phyloP scores from a whole-genome alignment of 2,329 filamentous ascomycete species.

The Pestalotiopsis fici region DNA sequence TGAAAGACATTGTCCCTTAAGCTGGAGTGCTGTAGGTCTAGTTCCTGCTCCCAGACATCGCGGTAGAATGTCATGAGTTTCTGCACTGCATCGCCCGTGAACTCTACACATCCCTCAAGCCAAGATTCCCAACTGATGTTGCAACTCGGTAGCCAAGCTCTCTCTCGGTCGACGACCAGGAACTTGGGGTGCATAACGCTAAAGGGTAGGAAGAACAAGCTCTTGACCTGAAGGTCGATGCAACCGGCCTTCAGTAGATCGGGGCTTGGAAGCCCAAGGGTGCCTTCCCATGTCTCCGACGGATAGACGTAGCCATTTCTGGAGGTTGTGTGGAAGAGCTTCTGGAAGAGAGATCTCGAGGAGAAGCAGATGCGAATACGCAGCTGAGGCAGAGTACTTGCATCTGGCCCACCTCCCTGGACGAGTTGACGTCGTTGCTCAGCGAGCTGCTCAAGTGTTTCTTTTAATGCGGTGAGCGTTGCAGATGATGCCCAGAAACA shows the following conservation, averaged over 20 bases:
- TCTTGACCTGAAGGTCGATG: conserved; percentile 72
- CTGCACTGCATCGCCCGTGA: conserved; percentile 62
- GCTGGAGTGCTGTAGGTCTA: conserved; percentile 8
- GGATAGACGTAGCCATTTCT: conserved; percentile 63
- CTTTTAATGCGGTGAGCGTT: conserved; percentile 57
- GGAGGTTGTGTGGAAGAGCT: conserved; percentile 71
- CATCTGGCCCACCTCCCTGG: conserved; percentile 19
- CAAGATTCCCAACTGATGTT: conserved; percentile 89
- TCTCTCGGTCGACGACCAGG: conserved; percentile 68
- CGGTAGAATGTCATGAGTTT: conserved; percentile 69
- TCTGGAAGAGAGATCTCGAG: conserved; percentile 71
- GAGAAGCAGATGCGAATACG: conserved; percentile 77
- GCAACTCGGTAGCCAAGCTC: conserved; percentile 73
- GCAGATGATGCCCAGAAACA: conserved; percentile 78
- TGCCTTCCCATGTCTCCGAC: conserved; percentile 56
- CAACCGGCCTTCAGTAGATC: conserved; percentile 52
- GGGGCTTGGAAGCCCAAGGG: conserved; percentile 64
- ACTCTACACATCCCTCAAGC: conserved; percentile 75
- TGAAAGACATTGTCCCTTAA: background rate
- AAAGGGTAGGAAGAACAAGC: conserved; percentile 76
- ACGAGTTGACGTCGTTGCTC: conserved; percentile 37
- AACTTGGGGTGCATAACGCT: conserved; percentile 91
- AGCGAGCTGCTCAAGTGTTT: conserved; percentile 62
- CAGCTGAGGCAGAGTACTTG: conserved; percentile 36
- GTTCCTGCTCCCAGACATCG: conserved; percentile 62